Percentiles rank a stretch among this genome's conserved stretches.
phyloP scores from a whole-genome alignment of 192 early-diverging fungal genomes.

The Entrophospora sp. region DNA sequence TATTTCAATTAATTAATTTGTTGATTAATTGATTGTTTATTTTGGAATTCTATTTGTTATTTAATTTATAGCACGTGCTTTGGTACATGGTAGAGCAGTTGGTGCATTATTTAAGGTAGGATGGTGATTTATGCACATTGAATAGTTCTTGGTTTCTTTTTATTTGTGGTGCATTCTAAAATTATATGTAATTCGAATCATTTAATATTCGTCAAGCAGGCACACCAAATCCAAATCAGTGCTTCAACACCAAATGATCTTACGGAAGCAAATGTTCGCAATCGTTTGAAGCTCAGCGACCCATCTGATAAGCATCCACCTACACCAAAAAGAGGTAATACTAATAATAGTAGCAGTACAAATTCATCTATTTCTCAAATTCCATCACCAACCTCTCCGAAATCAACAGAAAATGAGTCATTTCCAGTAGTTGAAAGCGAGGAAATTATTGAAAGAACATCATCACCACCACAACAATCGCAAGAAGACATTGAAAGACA shows the following conservation, averaged over 20 bases:
- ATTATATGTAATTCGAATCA: conserved; percentile 21
- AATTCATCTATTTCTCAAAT: conserved; percentile 4
- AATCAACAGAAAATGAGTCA: conserved; percentile 11
- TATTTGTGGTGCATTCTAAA: no score
- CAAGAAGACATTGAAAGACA: conserved; percentile 20
- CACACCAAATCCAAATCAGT: conserved; percentile 26
- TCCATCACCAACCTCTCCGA: conserved; percentile 23
- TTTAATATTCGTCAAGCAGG: conserved; percentile 17
- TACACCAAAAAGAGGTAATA: conserved; percentile 9
- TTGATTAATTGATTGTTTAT: no score
- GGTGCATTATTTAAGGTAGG: conserved; percentile 44
- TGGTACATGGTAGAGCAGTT: conserved; percentile 56
- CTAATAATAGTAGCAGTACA: background rate
- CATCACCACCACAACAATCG: no score
- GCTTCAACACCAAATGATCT: conserved; percentile 31
- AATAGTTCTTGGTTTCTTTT: conserved; percentile 24
- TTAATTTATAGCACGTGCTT: conserved; percentile 38
- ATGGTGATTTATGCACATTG: conserved; percentile 28
- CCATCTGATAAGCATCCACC: conserved; percentile 10
- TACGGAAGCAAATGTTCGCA: conserved; percentile 32
- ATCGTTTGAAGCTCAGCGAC: conserved; percentile 29
- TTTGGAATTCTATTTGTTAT: background rate
- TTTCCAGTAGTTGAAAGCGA: conserved; percentile 12
- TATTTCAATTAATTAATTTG: background rate
- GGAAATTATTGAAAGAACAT: no score